phyloP scores from a whole-genome alignment of 2,329 filamentous ascomycete genomes.

The Stenocarpella maydis region DNA sequence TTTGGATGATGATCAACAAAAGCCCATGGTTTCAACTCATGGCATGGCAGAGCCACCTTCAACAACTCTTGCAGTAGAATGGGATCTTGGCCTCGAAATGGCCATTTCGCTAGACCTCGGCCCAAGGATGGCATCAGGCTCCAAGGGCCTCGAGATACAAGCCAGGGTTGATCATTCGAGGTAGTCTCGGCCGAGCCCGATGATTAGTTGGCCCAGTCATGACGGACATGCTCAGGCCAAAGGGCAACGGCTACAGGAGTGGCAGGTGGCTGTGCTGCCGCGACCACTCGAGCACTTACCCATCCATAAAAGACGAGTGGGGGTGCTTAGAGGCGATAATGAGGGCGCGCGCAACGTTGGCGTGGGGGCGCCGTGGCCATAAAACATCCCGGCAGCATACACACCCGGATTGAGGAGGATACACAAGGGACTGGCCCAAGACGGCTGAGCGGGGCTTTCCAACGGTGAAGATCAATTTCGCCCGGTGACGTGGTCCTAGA shows the following conservation, averaged over 20 bases:
- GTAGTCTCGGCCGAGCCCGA: neutral
- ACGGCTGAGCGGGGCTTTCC: neutral
- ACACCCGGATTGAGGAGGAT: neutral
- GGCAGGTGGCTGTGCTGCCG: neutral
- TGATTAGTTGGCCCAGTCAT: neutral
- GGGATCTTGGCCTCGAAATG: neutral
- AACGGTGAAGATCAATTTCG: neutral
- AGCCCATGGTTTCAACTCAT: neutral
- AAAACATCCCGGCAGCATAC: neutral
- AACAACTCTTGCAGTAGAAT: neutral
- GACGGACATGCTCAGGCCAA: neutral
- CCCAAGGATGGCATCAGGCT: neutral
- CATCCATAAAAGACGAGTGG: too few relatives aligned
- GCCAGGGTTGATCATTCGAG: neutral
- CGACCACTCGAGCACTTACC: neutral
- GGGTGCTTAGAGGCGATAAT: too few relatives aligned
- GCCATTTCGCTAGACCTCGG: neutral
- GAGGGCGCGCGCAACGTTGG: neutral
- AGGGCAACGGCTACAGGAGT: neutral
- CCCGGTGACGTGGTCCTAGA: too few relatives aligned
- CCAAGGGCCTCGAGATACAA: neutral
- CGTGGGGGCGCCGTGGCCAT: neutral
- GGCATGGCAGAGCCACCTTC: neutral
- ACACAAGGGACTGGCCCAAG: neutral
- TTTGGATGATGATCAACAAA: conserved; percentile 30